Base-by-base conservation (phyloP, 2,329 filamentous ascomycete species). In the Diplodia intermedia region DNA sequence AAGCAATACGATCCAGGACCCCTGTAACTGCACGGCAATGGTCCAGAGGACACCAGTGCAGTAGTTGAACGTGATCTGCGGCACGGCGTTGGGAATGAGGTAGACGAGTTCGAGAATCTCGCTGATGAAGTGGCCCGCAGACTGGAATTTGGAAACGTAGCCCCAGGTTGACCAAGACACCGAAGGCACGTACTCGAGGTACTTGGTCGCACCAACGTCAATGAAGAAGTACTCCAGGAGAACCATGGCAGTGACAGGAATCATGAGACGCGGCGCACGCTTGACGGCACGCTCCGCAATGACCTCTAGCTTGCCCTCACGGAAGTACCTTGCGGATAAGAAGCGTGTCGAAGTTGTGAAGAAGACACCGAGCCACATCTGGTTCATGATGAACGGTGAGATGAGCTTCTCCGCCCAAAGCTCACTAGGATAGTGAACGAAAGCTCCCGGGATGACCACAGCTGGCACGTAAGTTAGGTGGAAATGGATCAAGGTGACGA, bases 1-100 rank as follows among this genome's bases (percentile, higher is more conserved):
- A 11, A 81, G 72, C 2, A 84, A 72, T 2, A 80, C 77, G n/a
- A 80, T 74, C 78, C 82, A 84, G 2, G 81, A 77, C 47, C 80
- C 82, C 71, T 84, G 82, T 1, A 84, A 75, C 70, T 83, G 81
- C 0, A 84, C 81, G 0, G 82, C 81, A 38, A 84, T 83, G 3
- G 82, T 84, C 82, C 82, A 84, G 1, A 84, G 75, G 5, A 84
- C 82, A 72, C 82, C 82, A 0, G 82, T 83, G 69, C 82, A 84
- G 73, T 82, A 84, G 70, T 84, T 80, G 72, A 78, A 79, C 9
- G 81, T 83, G 57, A 84, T 80, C 63, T 82, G 79, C 0, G 82
- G 82, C 8, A 80, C 80, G 2, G 80, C 81, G 60, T 84, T 84
- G 7, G 82, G 82, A n/a, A 83, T 79, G 11, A 84, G 73, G 65